A percentile compares a stretch with the other conserved stretches of the same genome.
Conservation (phyloP, 176 grass and related monocot species). For the Eragrostis curvula region DNA sequence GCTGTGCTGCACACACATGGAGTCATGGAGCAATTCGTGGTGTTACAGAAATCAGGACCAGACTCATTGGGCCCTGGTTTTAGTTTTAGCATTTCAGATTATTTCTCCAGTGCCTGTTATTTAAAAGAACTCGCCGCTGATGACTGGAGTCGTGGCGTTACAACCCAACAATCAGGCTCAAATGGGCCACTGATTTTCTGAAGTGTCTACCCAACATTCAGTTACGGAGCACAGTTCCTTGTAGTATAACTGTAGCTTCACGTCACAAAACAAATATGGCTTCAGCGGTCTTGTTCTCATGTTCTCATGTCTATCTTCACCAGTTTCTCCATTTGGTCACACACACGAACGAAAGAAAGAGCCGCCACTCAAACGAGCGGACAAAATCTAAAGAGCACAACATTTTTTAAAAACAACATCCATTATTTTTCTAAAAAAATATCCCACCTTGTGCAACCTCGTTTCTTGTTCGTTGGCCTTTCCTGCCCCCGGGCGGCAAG, state of each 20-base stretch:
- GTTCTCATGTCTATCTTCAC: not conserved
- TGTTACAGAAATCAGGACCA: no score
- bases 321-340: not conserved
- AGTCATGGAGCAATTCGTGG: no score
- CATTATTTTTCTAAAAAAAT: not conserved
- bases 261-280: not conserved
- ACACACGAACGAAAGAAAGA: not conserved
- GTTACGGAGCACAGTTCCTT: no score
- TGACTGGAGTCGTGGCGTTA: not conserved
- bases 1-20: no score
- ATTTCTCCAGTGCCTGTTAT: not conserved
- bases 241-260: no score
- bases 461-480: conserved; percentile 42
- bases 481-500: conserved; percentile 42
- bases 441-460: conserved; percentile 44
- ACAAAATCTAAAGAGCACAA: conserved; percentile 21
- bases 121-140: not conserved
- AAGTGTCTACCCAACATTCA: no score
- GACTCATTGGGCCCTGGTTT: no score
- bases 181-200: no score
- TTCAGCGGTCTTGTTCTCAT: not conserved
- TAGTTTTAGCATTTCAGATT: not conserved
- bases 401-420: not conserved
- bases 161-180: no score
- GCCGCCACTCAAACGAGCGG: conserved; percentile 36